Conservation (phyloP, 352 stramenopile genomes). For the Globisporangium alternatum region DNA sequence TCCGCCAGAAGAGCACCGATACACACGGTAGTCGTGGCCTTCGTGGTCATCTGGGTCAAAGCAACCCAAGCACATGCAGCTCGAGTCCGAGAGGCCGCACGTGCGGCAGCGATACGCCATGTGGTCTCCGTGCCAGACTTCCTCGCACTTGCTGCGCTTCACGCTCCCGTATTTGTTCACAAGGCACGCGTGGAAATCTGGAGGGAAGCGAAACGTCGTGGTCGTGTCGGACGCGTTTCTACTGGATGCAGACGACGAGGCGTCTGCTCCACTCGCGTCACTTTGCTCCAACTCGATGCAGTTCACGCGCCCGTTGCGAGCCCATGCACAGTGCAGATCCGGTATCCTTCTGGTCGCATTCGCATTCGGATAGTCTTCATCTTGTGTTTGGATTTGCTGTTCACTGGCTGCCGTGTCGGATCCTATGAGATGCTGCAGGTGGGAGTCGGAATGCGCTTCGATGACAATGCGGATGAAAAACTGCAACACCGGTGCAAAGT, state of each 20-base stretch:
- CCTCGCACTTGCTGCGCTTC: slow-evolving; percentile 75
- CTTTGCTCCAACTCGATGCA: slow-evolving; percentile 38
- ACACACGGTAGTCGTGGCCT: slow-evolving; percentile 80
- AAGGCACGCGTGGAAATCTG: slow-evolving; percentile 48
- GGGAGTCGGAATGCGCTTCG: slow-evolving; percentile 37
- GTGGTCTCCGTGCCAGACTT: slow-evolving; percentile 86
- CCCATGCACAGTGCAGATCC: slow-evolving; percentile 23
- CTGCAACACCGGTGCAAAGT: slow-evolving; percentile 55
- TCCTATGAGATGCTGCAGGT: slow-evolving; percentile 8
- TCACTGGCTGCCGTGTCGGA: not conserved
- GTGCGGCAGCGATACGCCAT: slow-evolving; percentile 84
- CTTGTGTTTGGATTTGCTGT: not conserved
- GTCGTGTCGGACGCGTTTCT: slow-evolving; percentile 2
- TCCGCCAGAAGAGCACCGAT: slow-evolving; percentile 73
- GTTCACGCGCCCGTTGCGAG: slow-evolving; percentile 27
- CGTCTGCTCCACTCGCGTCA: slow-evolving; percentile 17
- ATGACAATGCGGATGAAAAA: slow-evolving; percentile 67
- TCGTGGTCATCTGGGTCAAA: slow-evolving; percentile 80
- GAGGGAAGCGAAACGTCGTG: slow-evolving; percentile 30
- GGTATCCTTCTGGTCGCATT: slow-evolving; percentile 12
- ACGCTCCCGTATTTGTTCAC: slow-evolving; percentile 55
- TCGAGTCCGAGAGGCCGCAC: slow-evolving; percentile 82
- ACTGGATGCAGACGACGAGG: not conserved
- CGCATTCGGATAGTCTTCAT: slow-evolving; percentile 13
- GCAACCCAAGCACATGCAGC: slow-evolving; percentile 81